These are phyloP conservation scores for Aristolochia contorta DNA, from an alignment of 164 flowering plant species.

Conservation along the genomic window DNA sequence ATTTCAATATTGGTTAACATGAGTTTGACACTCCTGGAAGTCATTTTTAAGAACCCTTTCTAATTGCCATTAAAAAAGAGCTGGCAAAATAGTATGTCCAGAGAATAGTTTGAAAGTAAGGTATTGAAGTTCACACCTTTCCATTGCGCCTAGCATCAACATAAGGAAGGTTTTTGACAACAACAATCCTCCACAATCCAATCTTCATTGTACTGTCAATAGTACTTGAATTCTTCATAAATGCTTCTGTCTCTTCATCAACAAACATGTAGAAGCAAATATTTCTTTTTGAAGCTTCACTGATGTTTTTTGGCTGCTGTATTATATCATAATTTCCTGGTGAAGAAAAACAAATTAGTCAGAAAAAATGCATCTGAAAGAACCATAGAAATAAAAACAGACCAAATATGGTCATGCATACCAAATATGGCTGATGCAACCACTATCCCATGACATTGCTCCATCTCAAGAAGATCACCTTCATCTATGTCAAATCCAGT, in stretches of 20 bases:
- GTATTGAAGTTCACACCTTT: conserved; percentile 41
- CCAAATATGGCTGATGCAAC: conserved; percentile 93
- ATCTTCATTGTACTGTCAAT: conserved; percentile 38
- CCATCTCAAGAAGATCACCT: conserved; percentile 76
- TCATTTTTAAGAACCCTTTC: no score
- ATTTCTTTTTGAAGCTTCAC: conserved; percentile 47
- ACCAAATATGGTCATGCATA: conserved; percentile 19
- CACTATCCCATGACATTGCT: conserved; percentile 70
- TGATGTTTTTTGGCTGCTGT: conserved; percentile 71
- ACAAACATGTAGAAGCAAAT: conserved; percentile 82
- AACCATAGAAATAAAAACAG: background rate
- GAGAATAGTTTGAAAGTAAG: background rate
- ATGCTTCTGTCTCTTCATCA: conserved; percentile 85
- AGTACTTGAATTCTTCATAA: conserved; percentile 50
- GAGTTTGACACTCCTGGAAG: no score
- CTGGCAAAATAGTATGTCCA: background rate
- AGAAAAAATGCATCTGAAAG: conserved; percentile 3
- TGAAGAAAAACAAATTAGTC: conserved; percentile 2
- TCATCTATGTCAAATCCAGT: conserved; percentile 95
- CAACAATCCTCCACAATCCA: conserved; percentile 83
- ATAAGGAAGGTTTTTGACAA: conserved; percentile 75
- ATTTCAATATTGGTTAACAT: no score
- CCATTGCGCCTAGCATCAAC: conserved; percentile 86
- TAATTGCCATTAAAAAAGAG: no score
- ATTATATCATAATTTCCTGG: conserved; percentile 82